Evolutionary conservation across 73 alveolate species (phyloP).

Genomic region (Tetrahymena malaccensis): DNA sequence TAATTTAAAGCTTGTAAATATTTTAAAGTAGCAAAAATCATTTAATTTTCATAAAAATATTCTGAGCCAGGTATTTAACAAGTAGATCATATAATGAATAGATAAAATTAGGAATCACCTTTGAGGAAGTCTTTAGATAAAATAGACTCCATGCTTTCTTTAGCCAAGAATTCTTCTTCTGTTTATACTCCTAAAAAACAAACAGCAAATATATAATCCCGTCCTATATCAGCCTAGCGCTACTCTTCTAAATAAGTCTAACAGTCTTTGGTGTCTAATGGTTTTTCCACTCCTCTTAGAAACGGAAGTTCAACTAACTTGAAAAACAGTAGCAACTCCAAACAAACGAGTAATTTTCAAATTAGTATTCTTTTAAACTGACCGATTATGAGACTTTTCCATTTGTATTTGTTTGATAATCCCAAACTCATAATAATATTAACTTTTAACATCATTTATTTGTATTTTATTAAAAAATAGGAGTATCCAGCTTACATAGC

Average conservation of each 20-base stretch:
- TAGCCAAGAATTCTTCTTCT: not conserved
- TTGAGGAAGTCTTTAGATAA: not conserved
- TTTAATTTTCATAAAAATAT: not conserved
- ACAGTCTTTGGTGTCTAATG: not conserved
- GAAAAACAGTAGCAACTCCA: not conserved
- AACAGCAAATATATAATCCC: not conserved
- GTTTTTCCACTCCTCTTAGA: not conserved
- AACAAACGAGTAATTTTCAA: not conserved
- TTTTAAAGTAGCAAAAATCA: not conserved
- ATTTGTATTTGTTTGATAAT: not conserved
- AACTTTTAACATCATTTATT: too few species aligned
- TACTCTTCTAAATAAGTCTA: not conserved
- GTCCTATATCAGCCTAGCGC: not conserved
- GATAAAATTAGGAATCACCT: not conserved
- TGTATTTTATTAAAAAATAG: not conserved
- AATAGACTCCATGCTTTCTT: not conserved
- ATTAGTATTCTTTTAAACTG: not conserved
- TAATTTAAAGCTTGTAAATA: too few species aligned
- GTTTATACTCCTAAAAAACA: not conserved
- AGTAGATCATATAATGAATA: not conserved
- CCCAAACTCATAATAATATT: too few species aligned
- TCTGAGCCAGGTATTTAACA: not conserved
- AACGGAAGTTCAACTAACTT: not conserved
- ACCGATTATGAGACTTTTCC: not conserved
- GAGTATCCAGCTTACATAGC: not conserved